Percentiles rank a stretch among this genome's conserved stretches.
Conservation (phyloP, 495 filamentous ascomycete species). For the Trichoderma parareesei region DNA sequence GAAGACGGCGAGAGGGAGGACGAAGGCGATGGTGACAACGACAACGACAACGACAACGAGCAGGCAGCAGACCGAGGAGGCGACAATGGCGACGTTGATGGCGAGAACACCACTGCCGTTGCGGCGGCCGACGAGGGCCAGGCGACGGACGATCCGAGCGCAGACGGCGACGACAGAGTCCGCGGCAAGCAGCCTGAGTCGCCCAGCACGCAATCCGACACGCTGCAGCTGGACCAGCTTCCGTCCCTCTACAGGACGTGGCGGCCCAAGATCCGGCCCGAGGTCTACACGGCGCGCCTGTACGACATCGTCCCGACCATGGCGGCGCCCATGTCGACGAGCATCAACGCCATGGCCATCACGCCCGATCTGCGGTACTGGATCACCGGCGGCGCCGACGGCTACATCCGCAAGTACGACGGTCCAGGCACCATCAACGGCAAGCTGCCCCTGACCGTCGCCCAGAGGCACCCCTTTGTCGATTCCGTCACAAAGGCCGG, state of each 20-base stretch:
- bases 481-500: slow-evolving; percentile 95
- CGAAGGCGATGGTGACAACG: slow-evolving; percentile 16
- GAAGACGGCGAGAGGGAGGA: slow-evolving; percentile 16
- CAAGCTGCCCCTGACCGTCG: slow-evolving; percentile 87
- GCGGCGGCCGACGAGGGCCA: slow-evolving; percentile 10
- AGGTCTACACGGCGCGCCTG: slow-evolving; percentile 68
- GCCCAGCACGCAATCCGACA: slow-evolving; percentile 27
- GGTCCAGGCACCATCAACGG: slow-evolving; percentile 93
- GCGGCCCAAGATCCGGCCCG: slow-evolving; percentile 65
- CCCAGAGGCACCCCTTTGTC: slow-evolving; percentile 93
- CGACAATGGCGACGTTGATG: not conserved
- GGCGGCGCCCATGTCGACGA: slow-evolving; percentile 90
- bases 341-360: slow-evolving; percentile 84
- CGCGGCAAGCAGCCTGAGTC: slow-evolving; percentile 20
- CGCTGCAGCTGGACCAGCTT: slow-evolving; percentile 19
- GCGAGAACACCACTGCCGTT: not conserved
- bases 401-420: slow-evolving; percentile 92
- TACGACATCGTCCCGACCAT: slow-evolving; percentile 98
- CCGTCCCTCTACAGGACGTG: slow-evolving; percentile 20
- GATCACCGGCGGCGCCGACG: slow-evolving; percentile 87
- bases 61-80: not conserved
- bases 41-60: slow-evolving; percentile 17
- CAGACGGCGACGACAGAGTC: slow-evolving; percentile 11
- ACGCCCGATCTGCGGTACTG: slow-evolving; percentile 96
- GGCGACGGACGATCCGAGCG: slow-evolving; percentile 11